Percentiles rank a stretch among this genome's conserved stretches.
These are phyloP conservation scores for Whalleya microplaca DNA, from an alignment of 2,329 filamentous ascomycete genomes.

Conservation along the genomic window DNA sequence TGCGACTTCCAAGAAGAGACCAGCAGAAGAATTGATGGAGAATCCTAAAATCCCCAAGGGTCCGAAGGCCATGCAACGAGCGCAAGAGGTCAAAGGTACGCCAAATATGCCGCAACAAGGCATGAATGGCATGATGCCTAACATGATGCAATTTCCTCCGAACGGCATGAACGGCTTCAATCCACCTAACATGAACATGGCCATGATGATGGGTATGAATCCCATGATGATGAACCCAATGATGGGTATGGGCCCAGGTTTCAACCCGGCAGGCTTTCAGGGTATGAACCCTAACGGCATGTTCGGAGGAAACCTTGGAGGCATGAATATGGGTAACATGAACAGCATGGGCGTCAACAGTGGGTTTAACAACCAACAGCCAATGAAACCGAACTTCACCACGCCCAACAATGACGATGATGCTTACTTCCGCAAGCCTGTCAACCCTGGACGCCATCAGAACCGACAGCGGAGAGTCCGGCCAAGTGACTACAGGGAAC, in stretches of 20 bases:
- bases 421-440: slow-evolving; percentile 92
- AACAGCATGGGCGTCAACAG: slow-evolving; percentile 39
- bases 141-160: slow-evolving; percentile 48
- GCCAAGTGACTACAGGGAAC: slow-evolving; percentile 88
- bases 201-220: slow-evolving; percentile 44
- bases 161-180: slow-evolving; percentile 43
- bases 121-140: slow-evolving; percentile 53
- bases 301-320: slow-evolving; percentile 38
- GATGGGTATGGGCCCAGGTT: slow-evolving; percentile 43
- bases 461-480: slow-evolving; percentile 78
- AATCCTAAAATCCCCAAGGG: slow-evolving; percentile 68
- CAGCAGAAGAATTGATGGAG: slow-evolving; percentile 72
- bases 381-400: slow-evolving; percentile 43
- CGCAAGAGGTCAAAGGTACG: slow-evolving; percentile 51
- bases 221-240: slow-evolving; percentile 46
- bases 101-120: slow-evolving; percentile 53
- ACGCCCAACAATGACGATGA: slow-evolving; percentile 75
- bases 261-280: slow-evolving; percentile 40
- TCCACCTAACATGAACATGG: slow-evolving; percentile 43
- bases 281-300: slow-evolving; percentile 44
- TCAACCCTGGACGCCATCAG: slow-evolving; percentile 90
- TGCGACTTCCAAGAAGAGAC: slow-evolving; percentile 72
- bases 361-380: slow-evolving; percentile 35
- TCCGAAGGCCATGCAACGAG: slow-evolving; percentile 66
- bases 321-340: slow-evolving; percentile 42